Conservation (phyloP, 2,329 filamentous ascomycete species). For the Tolypocladium pustulatum region DNA sequence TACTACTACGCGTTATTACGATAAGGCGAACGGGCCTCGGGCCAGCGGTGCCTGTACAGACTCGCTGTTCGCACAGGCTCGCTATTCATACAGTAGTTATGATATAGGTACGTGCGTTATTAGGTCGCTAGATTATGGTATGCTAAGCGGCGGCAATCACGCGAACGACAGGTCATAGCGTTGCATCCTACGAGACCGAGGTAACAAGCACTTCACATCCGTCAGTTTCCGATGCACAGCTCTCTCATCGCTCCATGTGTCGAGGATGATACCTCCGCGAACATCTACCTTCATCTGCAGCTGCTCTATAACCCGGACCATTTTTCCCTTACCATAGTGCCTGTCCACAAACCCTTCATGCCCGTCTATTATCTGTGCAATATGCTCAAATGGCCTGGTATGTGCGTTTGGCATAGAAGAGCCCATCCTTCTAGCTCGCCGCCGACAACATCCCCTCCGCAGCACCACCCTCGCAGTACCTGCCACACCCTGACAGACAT, state of each 20-base stretch:
- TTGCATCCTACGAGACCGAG: too few species aligned
- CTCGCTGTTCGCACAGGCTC: too few species aligned
- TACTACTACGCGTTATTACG: too few species aligned
- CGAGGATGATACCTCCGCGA: conserved; percentile 89
- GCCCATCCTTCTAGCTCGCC: conserved; percentile 53
- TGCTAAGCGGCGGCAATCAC: too few species aligned
- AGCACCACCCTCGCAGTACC: conserved; percentile 71
- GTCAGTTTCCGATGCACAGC: conserved; percentile 76
- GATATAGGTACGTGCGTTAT: too few species aligned
- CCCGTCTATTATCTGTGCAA: conserved; percentile 89
- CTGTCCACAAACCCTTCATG: conserved; percentile 86
- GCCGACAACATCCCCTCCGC: conserved; percentile 48
- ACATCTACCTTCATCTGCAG: conserved; percentile 92
- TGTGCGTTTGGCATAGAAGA: conserved; percentile 88
- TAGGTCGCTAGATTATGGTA: too few species aligned
- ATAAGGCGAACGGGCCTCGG: too few species aligned
- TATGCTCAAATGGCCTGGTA: conserved; percentile 91
- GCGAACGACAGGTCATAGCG: too few species aligned
- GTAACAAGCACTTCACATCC: conserved; percentile 57
- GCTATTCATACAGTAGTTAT: too few species aligned
- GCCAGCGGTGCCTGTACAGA: too few species aligned
- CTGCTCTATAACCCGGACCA: conserved; percentile 87
- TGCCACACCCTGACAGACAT: conserved; percentile 92
- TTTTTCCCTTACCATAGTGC: conserved; percentile 86
- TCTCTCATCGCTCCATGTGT: conserved; percentile 90